Evolutionary conservation across 2,329 filamentous ascomycete species (phyloP), one percentile per base, ranked within the genome.

Genomic region (Colletotrichum graminicola): DNA sequence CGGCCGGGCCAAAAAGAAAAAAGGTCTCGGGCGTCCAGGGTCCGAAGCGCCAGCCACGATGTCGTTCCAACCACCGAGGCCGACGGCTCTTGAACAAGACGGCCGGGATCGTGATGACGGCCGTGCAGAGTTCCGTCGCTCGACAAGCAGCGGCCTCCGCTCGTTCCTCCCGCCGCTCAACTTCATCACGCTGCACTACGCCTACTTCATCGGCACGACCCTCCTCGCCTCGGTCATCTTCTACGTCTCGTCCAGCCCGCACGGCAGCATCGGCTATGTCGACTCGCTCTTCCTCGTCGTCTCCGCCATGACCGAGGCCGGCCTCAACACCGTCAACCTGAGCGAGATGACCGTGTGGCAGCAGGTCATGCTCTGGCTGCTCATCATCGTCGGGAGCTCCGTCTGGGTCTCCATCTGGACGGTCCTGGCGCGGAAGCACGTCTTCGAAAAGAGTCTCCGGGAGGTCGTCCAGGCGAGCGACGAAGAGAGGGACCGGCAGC

Each of bases 401-500:
- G 88, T 93, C n/a, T 89, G 90, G 76, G 89, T 93, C 2, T 91
- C 88, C 1, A 87, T 88, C 43, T 89, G 87, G 73, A 91, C 92
- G 3, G 86, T 93, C 3, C 80, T 87, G 57, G 85, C 90, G 10
- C 84, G 91, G 49, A 89, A 87, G 75, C 82, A 84, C 69, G 89
- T 88, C 14, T 93, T 93, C 74, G 87, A 92, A 78, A 84, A 82
- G 68, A 86, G 88, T 26, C 90, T 93, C 71, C 80, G 86, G 66
- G 80, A 84, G 54, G 84, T 92, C 67, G 85, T 86, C 2, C 78
- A 83, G 74, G 78, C 79, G 18, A n/a, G 8, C 57, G 79, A 84
- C 70, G 78, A 79, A 39, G 79, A 81, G 63, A 77, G 76, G 73
- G 67, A 76, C 59, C 76, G 67, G 47, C 71, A 75, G 0, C 62